Percentiles rank a stretch among this genome's conserved stretches.
Evolutionary conservation across 371 early-diverging fungal species (phyloP).

Genomic region (Aphelidium insulamus): DNA sequence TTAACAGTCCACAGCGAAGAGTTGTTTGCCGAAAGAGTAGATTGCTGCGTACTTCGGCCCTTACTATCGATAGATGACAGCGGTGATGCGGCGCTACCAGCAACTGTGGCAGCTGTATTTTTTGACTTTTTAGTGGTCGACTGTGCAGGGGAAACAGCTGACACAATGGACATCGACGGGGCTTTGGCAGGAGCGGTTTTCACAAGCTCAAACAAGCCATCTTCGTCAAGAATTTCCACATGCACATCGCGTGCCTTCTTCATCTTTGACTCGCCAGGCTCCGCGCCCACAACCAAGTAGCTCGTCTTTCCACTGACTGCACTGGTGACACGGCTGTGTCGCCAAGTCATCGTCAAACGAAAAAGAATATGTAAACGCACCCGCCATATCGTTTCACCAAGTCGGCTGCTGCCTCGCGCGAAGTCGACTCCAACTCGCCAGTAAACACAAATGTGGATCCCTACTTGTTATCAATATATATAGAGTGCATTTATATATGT

Average conservation of each 20-base stretch:
- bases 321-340: conserved; percentile 61
- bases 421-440: conserved; percentile 57
- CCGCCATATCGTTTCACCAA: conserved; percentile 80
- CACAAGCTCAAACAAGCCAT: conserved; percentile 63
- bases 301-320: conserved; percentile 73
- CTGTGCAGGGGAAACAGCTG: too few relatives aligned
- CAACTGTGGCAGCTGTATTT: too few relatives aligned
- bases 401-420: conserved; percentile 51
- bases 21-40: not conserved
- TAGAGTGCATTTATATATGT: too few relatives aligned
- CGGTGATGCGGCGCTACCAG: too few relatives aligned
- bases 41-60: too few relatives aligned
- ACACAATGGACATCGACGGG: too few relatives aligned
- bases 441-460: conserved; percentile 92
- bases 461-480: too few relatives aligned
- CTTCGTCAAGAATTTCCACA: conserved; percentile 64
- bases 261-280: conserved; percentile 80
- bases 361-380: conserved; percentile 9
- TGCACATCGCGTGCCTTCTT: conserved; percentile 54
- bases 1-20: conserved; percentile 88
- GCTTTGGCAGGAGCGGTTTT: conserved; percentile 19
- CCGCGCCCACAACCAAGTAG: conserved; percentile 74
- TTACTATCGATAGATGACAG: too few relatives aligned
- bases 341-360: too few relatives aligned
- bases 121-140: too few relatives aligned